phyloP scores from a whole-genome alignment of 768 basidiomycete genomes.

The Tubosaeta brunneosetosa region DNA sequence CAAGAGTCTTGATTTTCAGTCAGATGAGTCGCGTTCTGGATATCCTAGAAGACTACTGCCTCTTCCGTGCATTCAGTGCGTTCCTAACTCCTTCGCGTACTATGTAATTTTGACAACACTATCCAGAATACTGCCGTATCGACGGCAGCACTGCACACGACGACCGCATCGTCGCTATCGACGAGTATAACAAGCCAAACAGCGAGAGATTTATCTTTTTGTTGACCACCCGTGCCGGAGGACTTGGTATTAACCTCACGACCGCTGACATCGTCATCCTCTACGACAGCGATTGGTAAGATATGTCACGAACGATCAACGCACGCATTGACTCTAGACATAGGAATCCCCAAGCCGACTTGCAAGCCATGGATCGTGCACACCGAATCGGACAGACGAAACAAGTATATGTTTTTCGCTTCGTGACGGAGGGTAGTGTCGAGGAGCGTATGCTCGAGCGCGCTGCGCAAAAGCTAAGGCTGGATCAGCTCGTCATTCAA shows the following conservation, averaged over 20 bases:
- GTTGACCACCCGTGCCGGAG: conserved; percentile 94
- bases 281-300: conserved; percentile 94
- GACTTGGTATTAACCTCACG: conserved; percentile 94
- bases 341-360: conserved; percentile 97
- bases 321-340: conserved; percentile 2
- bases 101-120: conserved; percentile 2
- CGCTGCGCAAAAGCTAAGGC: conserved; percentile 89
- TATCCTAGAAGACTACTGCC: conserved; percentile 94
- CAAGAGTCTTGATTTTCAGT: conserved; percentile 93
- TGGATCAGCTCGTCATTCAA: conserved; percentile 96
- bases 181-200: conserved; percentile 93
- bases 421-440: conserved; percentile 92
- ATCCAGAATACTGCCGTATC: conserved; percentile 88
- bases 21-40: conserved; percentile 99
- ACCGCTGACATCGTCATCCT: conserved; percentile 92
- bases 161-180: conserved; percentile 91
- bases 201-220: conserved; percentile 97
- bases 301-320: background rate
- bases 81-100: conserved; percentile 3
- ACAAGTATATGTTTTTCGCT: conserved; percentile 96
- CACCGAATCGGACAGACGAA: conserved; percentile 97
- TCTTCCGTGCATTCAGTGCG: conserved; percentile 86
- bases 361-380: conserved; percentile 98
- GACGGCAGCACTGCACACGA: conserved; percentile 96
- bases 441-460: conserved; percentile 94